Evolutionary conservation across 768 basidiomycete genomes (phyloP), one percentile per base, ranked within the genome.

Genomic region (Hemileccinum rubropunctum): DNA sequence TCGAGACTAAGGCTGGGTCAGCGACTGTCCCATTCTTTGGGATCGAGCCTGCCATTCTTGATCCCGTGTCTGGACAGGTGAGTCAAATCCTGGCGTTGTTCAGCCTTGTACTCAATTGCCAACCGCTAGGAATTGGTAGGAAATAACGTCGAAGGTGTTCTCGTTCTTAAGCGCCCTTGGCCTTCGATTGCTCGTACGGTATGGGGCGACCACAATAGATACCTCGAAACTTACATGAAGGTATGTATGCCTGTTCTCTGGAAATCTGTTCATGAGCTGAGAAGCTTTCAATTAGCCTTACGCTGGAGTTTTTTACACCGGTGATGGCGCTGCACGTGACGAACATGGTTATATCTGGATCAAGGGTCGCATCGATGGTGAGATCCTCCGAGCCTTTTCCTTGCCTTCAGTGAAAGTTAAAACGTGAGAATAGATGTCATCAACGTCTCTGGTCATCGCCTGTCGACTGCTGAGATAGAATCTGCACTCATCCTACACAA

Each of bases 21-120:
- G 95, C 97, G 7, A 98, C 95, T 6, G 91, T 98, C 43, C 97
- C 97, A 14, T 98, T 98, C 87, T 95, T 97, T 64, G 95, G 97
- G 45, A 88, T 94, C 53, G 84, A 93, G 62, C 78, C 92, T 27
- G 90, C 80, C 14, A 85, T 99, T 48, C 77, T 99, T 53, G 93
- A 99, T 64, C 79, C 95, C 4, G 72, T 80, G n/a, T 72, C 80
- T 9, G 95, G 95, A 42, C 70, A 83, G 73, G 80, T 77, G 49
- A 45, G 72, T 60, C 23, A 9, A 11, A 10, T 4, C 12, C n/a
- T 13, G 33, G 0, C 27, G 2, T 39, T n/a, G 38, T 23, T 30
- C 43, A 18, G 37, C 38, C 6, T 11, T 2, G 17, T 28, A 6
- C 48, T 58, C 41, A 58, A 21, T 39, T 0, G 8, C 4, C 12